Conservation (phyloP, 306 rosid species). For the Crataegus laevigata region DNA sequence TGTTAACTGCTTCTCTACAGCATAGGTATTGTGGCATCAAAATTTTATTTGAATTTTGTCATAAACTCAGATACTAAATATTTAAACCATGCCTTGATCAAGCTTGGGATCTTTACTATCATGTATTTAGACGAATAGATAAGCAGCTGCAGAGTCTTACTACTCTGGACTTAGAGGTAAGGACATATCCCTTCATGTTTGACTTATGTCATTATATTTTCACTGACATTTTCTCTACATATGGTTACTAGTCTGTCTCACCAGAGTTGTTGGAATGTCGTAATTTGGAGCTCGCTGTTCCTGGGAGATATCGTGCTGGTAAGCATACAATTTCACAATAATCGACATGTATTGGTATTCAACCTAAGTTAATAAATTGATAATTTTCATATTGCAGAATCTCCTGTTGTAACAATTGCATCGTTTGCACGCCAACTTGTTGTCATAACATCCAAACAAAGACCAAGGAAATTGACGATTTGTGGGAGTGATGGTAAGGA, state of each 20-base stretch:
- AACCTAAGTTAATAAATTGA: background rate
- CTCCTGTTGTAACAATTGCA: slow-evolving; percentile 78
- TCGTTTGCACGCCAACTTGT: slow-evolving; percentile 89
- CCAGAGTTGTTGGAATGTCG: slow-evolving; percentile 88
- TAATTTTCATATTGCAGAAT: slow-evolving; percentile 42
- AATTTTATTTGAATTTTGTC: background rate
- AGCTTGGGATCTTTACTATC: slow-evolving; percentile 99
- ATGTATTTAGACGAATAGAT: slow-evolving; percentile 89
- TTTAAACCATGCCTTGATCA: slow-evolving; percentile 25
- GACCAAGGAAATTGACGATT: slow-evolving; percentile 92
- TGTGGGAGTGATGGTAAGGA: slow-evolving; percentile 94
- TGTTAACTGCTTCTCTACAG: background rate
- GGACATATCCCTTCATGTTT: slow-evolving; percentile 2
- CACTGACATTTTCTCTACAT: slow-evolving; percentile 18
- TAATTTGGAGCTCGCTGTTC: slow-evolving; percentile 87
- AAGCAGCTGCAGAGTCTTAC: slow-evolving; percentile 98
- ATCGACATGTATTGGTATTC: background rate
- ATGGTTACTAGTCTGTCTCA: slow-evolving; percentile 65
- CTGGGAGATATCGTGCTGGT: slow-evolving; percentile 95
- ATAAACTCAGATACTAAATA: slow-evolving; percentile 1
- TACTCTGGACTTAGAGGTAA: slow-evolving; percentile 87
- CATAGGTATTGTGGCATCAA: background rate
- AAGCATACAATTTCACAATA: slow-evolving; percentile 8
- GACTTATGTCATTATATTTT: slow-evolving; percentile 1
- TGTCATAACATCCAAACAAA: slow-evolving; percentile 93